A percentile compares a stretch with the other conserved stretches of the same genome.
Evolutionary conservation across 768 basidiomycete genomes (phyloP).

Genomic region (Chiua virens): DNA sequence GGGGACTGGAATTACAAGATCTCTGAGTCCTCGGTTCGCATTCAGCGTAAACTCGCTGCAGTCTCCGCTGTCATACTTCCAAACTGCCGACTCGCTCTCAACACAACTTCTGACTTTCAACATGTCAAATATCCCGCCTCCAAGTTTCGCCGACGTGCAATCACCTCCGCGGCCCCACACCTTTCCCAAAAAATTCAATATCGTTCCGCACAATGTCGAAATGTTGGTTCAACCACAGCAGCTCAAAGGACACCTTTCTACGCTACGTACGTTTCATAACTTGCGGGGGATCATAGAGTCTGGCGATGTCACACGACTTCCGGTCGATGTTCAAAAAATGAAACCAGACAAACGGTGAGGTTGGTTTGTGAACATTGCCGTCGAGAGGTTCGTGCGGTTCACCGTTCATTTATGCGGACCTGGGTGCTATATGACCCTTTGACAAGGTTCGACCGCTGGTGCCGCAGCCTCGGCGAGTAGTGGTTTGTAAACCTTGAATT

Average conservation of each 20-base stretch:
- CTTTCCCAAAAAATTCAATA: conserved; percentile 17
- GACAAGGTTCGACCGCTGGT: conserved; percentile 39
- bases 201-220: not conserved
- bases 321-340: conserved; percentile 10
- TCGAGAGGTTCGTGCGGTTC: conserved; percentile 30
- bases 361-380: conserved; percentile 37
- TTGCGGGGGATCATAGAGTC: conserved; percentile 26
- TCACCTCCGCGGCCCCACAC: conserved; percentile 4
- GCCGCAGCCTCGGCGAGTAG: conserved; percentile 1
- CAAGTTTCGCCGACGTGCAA: not conserved
- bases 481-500: not conserved
- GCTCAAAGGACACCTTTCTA: conserved; percentile 31
- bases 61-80: too few relatives aligned
- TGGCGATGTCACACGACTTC: conserved; percentile 6
- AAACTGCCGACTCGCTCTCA: too few relatives aligned
- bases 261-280: conserved; percentile 28
- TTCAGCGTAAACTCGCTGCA: too few relatives aligned
- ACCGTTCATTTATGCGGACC: not conserved
- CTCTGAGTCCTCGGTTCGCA: too few relatives aligned
- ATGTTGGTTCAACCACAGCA: conserved; percentile 24
- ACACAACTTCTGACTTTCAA: too few relatives aligned
- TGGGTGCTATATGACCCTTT: not conserved
- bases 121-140: too few relatives aligned
- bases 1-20: too few relatives aligned
- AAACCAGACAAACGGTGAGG: conserved; percentile 33